Evolutionary conservation across 2,329 filamentous ascomycete genomes (phyloP), one percentile per base, ranked within the genome.

Genomic region (Ceratocystis smalleyi): DNA sequence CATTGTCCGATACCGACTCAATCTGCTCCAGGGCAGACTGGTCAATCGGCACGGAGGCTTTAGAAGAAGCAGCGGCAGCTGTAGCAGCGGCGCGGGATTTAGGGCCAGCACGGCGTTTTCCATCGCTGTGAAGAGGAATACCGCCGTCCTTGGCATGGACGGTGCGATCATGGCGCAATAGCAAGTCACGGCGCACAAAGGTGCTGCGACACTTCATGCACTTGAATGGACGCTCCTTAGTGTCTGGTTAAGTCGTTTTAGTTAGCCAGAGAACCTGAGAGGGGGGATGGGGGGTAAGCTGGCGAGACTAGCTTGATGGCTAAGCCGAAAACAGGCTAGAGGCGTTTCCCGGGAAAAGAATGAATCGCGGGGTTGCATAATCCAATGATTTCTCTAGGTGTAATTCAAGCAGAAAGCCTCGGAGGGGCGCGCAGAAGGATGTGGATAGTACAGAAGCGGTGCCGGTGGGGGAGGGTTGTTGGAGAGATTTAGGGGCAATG

Each of bases 61-160:
- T 96, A 65, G 88, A 82, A 55, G 90, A 83, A 17, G 66, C 59
- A 40, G 79, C 81, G 63, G 79, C 78, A 67, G 83, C 77, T 63
- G 83, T 19, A n/a, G 17, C 19, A 22, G 45, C 17, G 5, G 35
- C 78, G 69, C 83, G 80, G 63, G 86, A 78, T 76, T 91, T 91
- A 68, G 84, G 80, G 62, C 81, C 83, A 68, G 86, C 82, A 68
- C 89, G 86, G 71, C 91, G 87, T 79, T 96, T 96, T 69, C 89
- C 88, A 75, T 97, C 94, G 75, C 91, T 95, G 75, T 95, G 91
- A 59, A 97, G 83, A 69, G 92, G 92, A 62, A 94, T 83, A 69
- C 94, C 92, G 70, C 92, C 92, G 78, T 99, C 94, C 78, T 97
- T 97, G 68, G 94, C 94, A 77, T 99, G 94, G 68, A 99, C 94